A percentile compares a stretch with the other conserved stretches of the same genome.
Conservation (phyloP, 768 basidiomycete genomes). For the Boletus patriciae region DNA sequence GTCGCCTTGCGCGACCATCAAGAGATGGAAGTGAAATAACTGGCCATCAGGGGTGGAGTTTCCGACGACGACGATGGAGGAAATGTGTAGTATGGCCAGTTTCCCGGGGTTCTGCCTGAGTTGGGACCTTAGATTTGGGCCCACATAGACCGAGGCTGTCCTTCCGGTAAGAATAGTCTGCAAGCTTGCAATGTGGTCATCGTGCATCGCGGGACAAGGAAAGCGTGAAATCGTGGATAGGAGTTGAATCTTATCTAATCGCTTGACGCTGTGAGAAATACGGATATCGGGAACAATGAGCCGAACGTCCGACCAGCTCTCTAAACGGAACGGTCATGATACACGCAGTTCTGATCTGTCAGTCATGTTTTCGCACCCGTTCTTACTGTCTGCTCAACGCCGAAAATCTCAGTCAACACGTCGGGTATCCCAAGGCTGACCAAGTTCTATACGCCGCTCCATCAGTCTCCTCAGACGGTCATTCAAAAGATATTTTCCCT, state of each 20-base stretch:
- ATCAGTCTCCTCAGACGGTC: conserved; percentile 58
- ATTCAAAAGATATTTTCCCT: conserved; percentile 90
- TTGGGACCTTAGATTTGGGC: too few relatives aligned
- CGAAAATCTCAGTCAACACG: conserved; percentile 75
- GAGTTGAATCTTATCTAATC: not conserved
- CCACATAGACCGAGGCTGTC: too few relatives aligned
- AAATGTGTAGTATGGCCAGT: too few relatives aligned
- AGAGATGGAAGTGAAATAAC: too few relatives aligned
- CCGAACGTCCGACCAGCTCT: not conserved
- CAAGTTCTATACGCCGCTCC: conserved; percentile 86
- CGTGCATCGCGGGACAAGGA: too few relatives aligned
- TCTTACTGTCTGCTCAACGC: conserved; percentile 21
- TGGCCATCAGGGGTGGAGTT: too few relatives aligned
- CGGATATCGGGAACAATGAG: not conserved
- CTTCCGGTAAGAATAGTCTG: too few relatives aligned
- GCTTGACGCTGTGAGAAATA: not conserved
- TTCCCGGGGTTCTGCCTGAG: too few relatives aligned
- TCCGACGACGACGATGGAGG: too few relatives aligned
- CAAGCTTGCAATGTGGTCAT: too few relatives aligned
- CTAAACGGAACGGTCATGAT: conserved; percentile 52
- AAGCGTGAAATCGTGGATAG: not conserved
- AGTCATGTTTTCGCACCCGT: conserved; percentile 30
- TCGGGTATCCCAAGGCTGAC: conserved; percentile 81
- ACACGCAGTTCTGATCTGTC: conserved; percentile 84
- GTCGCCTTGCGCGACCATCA: too few relatives aligned